Evolutionary conservation across 2,329 filamentous ascomycete genomes (phyloP).

Genomic region (Hortaea sp.): DNA sequence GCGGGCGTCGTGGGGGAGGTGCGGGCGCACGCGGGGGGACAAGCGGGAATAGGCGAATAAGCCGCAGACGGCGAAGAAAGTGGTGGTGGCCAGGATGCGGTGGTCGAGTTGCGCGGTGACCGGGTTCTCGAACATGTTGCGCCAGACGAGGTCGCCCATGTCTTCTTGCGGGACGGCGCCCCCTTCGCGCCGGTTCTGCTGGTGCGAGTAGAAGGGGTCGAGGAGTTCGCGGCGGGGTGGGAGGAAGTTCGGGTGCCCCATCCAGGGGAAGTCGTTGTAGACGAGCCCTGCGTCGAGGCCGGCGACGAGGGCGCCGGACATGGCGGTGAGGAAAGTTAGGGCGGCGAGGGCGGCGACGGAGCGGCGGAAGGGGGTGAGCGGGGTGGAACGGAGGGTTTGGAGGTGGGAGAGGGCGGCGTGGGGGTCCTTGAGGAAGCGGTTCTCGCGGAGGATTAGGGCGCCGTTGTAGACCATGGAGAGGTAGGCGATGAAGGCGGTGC

Average conservation of each 20-base stretch:
- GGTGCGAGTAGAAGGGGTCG: slow-evolving; percentile 74
- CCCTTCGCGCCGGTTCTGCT: slow-evolving; percentile 51
- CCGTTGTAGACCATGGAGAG: slow-evolving; percentile 88
- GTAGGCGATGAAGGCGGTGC: slow-evolving; percentile 86
- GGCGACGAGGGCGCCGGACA: slow-evolving; percentile 89
- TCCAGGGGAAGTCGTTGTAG: slow-evolving; percentile 97
- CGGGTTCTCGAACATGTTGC: slow-evolving; percentile 96
- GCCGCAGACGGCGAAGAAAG: slow-evolving; percentile 68
- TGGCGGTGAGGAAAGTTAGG: slow-evolving; percentile 78
- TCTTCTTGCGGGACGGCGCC: slow-evolving; percentile 47
- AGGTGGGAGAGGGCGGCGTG: slow-evolving; percentile 46
- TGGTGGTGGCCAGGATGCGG: slow-evolving; percentile 80
- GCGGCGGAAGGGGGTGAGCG: slow-evolving; percentile 63
- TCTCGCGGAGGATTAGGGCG: slow-evolving; percentile 70
- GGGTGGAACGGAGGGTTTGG: slow-evolving; percentile 52
- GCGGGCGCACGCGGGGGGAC: slow-evolving; percentile 51
- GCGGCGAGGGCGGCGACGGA: slow-evolving; percentile 59
- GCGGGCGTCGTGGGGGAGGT: slow-evolving; percentile 49
- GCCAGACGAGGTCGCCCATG: slow-evolving; percentile 80
- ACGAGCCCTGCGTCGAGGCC: slow-evolving; percentile 93
- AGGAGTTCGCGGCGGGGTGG: slow-evolving; percentile 78
- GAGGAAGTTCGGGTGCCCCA: slow-evolving; percentile 67
- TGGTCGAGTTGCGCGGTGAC: slow-evolving; percentile 93
- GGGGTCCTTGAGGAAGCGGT: slow-evolving; percentile 57
- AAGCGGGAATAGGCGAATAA: slow-evolving; percentile 74